A percentile compares a stretch with the other conserved stretches of the same genome.
Evolutionary conservation across 1,284 basidiomycete genomes (phyloP).

Genomic region (Malassezia brasiliensis): DNA sequence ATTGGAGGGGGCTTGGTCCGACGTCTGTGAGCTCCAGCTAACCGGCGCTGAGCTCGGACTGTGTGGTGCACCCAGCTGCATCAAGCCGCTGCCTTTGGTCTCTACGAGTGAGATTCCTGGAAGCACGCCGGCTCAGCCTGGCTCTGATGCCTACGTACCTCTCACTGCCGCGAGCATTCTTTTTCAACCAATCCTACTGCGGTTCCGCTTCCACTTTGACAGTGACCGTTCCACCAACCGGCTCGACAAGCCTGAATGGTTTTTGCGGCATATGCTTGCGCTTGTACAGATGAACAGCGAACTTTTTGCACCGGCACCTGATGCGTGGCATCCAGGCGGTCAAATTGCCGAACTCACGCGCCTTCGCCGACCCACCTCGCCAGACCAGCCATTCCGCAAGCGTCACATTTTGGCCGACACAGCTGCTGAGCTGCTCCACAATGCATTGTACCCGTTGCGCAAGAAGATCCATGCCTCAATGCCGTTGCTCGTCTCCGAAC

Average conservation of each 20-base stretch:
- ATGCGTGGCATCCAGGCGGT: conserved; percentile 12
- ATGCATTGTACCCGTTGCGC: conserved; percentile 27
- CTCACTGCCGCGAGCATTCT: conserved; percentile 60
- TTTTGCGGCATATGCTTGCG: conserved; percentile 79
- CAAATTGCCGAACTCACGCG: conserved; percentile 31
- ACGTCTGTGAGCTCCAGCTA: conserved; percentile 32
- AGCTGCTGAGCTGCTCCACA: conserved; percentile 36
- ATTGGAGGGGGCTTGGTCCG: conserved; percentile 23
- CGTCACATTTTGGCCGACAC: conserved; percentile 22
- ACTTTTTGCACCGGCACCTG: conserved; percentile 58
- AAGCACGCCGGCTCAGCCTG: conserved; percentile 11
- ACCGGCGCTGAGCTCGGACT: conserved; percentile 24
- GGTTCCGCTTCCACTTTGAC: conserved; percentile 95
- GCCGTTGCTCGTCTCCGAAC: conserved; percentile 64
- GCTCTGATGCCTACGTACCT: conserved; percentile 36
- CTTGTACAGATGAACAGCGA: conserved; percentile 49
- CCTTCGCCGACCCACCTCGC: conserved; percentile 7
- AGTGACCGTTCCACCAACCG: conserved; percentile 75
- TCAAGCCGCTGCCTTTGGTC: conserved; percentile 1
- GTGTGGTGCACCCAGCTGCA: conserved; percentile 13
- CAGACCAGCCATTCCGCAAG: conserved; percentile 6
- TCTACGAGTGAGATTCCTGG: background rate
- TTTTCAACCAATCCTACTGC: conserved; percentile 69
- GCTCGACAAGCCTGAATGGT: conserved; percentile 95
- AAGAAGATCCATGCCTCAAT: conserved; percentile 50